These are phyloP conservation scores for Cercophora newfieldiana DNA, from an alignment of 495 filamentous ascomycete species.

Conservation along the genomic window DNA sequence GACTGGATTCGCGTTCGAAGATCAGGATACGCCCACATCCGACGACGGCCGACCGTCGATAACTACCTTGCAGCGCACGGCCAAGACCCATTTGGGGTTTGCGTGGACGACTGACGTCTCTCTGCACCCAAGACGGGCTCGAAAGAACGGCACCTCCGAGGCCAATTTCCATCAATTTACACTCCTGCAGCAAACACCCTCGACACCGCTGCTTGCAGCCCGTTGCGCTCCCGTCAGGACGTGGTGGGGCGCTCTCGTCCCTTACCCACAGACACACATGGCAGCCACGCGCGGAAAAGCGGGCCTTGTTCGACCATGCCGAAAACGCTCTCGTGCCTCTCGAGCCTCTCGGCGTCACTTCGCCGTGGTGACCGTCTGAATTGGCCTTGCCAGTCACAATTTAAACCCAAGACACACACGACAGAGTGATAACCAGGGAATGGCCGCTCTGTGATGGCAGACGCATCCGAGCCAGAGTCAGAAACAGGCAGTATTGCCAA, in stretches of 20 bases:
- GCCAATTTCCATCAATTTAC: neutral
- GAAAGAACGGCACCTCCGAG: neutral
- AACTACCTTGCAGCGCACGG: too few species aligned
- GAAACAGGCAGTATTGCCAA: conserved; percentile 3
- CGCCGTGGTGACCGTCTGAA: neutral
- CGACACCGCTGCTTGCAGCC: neutral
- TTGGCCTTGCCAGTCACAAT: neutral
- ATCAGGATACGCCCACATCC: neutral
- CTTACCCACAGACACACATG: neutral
- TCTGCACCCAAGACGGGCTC: neutral
- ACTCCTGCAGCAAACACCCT: neutral
- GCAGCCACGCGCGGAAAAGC: neutral
- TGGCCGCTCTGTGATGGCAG: neutral
- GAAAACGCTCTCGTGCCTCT: neutral
- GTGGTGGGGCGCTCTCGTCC: neutral
- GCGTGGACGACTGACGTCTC: neutral
- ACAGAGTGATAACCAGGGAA: neutral
- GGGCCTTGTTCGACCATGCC: neutral
- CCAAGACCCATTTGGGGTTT: neutral
- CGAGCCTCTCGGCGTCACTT: too few species aligned
- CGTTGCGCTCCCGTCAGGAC: neutral
- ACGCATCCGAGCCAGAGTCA: neutral
- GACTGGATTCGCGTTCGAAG: neutral
- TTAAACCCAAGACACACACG: neutral
- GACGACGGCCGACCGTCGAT: neutral